Conservation (phyloP, 2,329 filamentous ascomycete genomes). For the Microsporum ferrugineum region DNA sequence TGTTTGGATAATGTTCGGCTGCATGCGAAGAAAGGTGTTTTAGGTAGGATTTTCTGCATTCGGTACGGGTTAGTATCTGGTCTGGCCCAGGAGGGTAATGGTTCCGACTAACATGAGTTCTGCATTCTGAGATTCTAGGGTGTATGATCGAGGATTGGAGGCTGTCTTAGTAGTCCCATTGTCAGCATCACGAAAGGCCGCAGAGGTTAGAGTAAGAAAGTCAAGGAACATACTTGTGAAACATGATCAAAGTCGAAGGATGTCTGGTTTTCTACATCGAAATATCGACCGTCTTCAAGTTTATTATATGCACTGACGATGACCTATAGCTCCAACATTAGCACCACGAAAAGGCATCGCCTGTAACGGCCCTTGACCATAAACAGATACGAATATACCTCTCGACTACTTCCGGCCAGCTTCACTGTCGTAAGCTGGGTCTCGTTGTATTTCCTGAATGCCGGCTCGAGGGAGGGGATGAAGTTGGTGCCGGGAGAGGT, state of each 20-base stretch:
- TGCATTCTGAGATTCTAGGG: slow-evolving; percentile 61
- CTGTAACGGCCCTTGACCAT: not conserved
- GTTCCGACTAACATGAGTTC: slow-evolving; percentile 32
- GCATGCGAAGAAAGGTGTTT: slow-evolving; percentile 67
- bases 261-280: slow-evolving; percentile 74
- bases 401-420: slow-evolving; percentile 71
- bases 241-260: slow-evolving; percentile 82
- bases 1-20: slow-evolving; percentile 76
- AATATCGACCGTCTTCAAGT: slow-evolving; percentile 72
- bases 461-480: slow-evolving; percentile 61
- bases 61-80: not conserved
- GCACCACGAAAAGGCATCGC: not conserved
- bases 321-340: slow-evolving; percentile 6
- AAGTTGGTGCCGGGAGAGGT: slow-evolving; percentile 58
- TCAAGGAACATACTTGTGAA: slow-evolving; percentile 48
- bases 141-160: slow-evolving; percentile 67
- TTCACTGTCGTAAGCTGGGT: slow-evolving; percentile 83
- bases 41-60: slow-evolving; percentile 62
- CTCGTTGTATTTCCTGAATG: slow-evolving; percentile 92
- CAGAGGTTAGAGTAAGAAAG: slow-evolving; percentile 9
- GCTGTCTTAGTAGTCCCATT: slow-evolving; percentile 51
- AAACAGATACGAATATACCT: slow-evolving; percentile 40
- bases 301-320: slow-evolving; percentile 81
- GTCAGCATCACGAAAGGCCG: not conserved
- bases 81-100: not conserved